phyloP scores from a whole-genome alignment of 495 filamentous ascomycete species.

The Lasiosphaeriaceae sp. region DNA sequence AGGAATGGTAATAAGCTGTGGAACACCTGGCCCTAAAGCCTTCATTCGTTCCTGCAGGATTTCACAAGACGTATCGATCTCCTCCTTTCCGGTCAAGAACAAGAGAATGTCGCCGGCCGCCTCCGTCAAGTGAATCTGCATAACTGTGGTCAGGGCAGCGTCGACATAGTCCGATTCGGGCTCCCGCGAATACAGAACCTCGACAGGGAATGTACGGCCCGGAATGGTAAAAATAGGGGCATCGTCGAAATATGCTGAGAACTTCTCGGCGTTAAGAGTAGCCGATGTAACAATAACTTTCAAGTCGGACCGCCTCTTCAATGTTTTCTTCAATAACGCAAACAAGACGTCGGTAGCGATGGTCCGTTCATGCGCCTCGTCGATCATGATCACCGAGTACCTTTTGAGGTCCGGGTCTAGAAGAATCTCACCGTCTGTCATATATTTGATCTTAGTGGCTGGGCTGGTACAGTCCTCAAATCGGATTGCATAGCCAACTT shows the following conservation, averaged over 20 bases:
- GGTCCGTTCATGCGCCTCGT: constrained; percentile 91
- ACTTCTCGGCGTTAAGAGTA: constrained; percentile 85
- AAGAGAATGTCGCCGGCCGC: constrained; percentile 63
- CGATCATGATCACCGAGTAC: constrained; percentile 97
- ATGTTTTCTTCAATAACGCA: constrained; percentile 79
- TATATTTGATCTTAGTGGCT: constrained; percentile 95
- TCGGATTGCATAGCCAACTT: constrained; percentile 96
- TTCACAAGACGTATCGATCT: constrained; percentile 85
- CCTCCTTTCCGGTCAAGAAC: constrained; percentile 92
- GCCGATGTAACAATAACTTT: constrained; percentile 92
- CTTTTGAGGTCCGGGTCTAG: constrained; percentile 80
- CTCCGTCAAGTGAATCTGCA: constrained; percentile 48
- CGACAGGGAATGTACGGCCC: constrained; percentile 88
- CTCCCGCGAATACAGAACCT: constrained; percentile 76
- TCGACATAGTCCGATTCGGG: no score
- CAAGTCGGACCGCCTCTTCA: constrained; percentile 65
- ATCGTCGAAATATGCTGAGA: constrained; percentile 79
- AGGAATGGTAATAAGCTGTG: constrained; percentile 70
- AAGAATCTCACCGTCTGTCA: constrained; percentile 97
- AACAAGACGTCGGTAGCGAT: constrained; percentile 96
- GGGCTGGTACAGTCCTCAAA: constrained; percentile 94
- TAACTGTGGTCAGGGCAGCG: constrained; percentile 77
- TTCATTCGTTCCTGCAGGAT: no score
- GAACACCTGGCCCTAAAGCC: no score
- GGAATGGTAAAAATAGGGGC: constrained; percentile 87